Conservation (phyloP, 345 rosid species). For the Gossypium australe region DNA sequence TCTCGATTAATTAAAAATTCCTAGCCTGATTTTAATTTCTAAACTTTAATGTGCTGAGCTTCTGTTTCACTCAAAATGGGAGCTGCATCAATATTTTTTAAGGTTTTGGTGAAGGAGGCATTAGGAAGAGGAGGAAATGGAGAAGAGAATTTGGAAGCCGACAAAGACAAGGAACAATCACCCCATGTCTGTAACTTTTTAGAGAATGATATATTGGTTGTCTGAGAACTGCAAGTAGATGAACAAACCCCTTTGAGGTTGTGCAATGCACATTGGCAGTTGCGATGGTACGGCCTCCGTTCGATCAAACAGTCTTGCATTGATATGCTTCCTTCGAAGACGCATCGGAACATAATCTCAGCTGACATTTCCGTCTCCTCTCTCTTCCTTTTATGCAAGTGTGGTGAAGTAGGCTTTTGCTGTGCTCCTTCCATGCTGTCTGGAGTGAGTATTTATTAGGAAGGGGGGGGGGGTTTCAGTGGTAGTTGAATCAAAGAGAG, state of each 20-base stretch:
- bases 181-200: slow-evolving; percentile 7
- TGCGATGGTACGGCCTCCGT: slow-evolving; percentile 40
- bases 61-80: background rate
- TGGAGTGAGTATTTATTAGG: background rate
- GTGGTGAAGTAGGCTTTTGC: background rate
- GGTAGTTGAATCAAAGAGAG: background rate
- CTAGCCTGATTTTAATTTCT: background rate
- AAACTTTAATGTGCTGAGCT: background rate
- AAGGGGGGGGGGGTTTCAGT: background rate
- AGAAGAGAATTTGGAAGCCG: slow-evolving; percentile 15
- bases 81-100: background rate
- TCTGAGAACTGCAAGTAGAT: background rate
- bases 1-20: too few species aligned
- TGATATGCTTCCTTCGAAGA: background rate
- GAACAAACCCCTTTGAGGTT: slow-evolving; percentile 18
- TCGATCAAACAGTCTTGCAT: too few species aligned
- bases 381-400: too few species aligned
- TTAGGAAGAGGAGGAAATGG: slow-evolving; percentile 7
- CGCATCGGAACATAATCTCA: background rate
- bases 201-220: slow-evolving; percentile 13
- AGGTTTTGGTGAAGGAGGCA: background rate
- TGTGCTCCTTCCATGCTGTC: background rate
- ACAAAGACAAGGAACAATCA: slow-evolving; percentile 12
- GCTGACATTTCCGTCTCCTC: too few species aligned
- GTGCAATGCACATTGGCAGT: slow-evolving; percentile 39